Evolutionary conservation across 2,329 filamentous ascomycete genomes (phyloP), one percentile per base, ranked within the genome.

Genomic region (Huntiella abstrusa): DNA sequence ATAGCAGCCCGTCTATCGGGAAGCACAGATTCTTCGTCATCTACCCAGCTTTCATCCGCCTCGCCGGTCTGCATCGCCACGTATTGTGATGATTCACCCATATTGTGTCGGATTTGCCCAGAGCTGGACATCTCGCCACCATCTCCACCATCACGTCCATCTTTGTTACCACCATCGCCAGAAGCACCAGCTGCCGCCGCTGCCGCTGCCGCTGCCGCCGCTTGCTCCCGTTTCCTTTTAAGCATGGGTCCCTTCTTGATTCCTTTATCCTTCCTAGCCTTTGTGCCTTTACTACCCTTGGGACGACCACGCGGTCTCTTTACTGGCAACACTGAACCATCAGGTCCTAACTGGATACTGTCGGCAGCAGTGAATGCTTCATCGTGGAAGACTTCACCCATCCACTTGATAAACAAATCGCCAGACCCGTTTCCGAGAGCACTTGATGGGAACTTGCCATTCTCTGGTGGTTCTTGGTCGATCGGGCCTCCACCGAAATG

Each of bases 401-500:
- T 59, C 74, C 75, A 79, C 15, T 71, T 69, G 28, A 80, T 64
- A 49, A 79, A 73, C 8, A 73, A 59, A 15, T 67, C 65, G 1
- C 75, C 75, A 1, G 68, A 60, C 3, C 75, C 74, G 54, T 77
- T 76, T 10, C 64, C 64, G 41, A 67, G 63, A 7, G 64, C 67
- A 52, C 75, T 78, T 19, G 64, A 61, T 1, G 75, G 74, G 45
- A 77, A 78, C 2, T 58, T 60, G 12, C 62, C 65, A 51, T 69
- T 63, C 22, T 64, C 57, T 0, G 66, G 64, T n/a, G 71, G 66
- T 4, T 69, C 65, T 5, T 69, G 68, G 4, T 67, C 68, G 22
- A 67, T 69, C 34, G 73, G 71, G 40, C 72, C 66, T 19, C 74
- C 73, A 5, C 75, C 75, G 57, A 78, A 79, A 53, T 74, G 77